Evolutionary conservation across 1,139 yeast species (phyloP).

Genomic region (Kazachstania sp.): DNA sequence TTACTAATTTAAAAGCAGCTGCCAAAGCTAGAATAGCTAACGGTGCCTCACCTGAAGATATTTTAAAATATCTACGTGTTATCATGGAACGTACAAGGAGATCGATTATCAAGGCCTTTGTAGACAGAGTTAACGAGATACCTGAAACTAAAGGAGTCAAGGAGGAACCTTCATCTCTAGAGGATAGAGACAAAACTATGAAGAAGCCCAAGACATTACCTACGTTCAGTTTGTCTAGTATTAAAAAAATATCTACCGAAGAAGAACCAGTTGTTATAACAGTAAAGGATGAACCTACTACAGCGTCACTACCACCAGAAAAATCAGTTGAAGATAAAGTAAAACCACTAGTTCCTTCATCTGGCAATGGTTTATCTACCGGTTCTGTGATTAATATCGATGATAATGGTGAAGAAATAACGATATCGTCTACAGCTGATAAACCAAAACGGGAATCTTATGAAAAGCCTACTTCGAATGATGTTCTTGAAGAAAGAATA

Average conservation of each 20-base stretch:
- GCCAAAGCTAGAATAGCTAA: constrained; percentile 29
- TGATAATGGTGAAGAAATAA: not conserved
- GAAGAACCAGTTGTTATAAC: not conserved
- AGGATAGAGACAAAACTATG: not conserved
- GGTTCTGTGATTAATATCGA: too few species aligned
- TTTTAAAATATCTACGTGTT: constrained; percentile 24
- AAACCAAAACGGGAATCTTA: not conserved
- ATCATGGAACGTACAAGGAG: constrained; percentile 32
- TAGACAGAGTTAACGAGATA: constrained; percentile 27
- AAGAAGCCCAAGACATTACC: constrained; percentile 14
- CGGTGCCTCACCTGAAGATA: constrained; percentile 29
- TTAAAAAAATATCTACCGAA: constrained; percentile 8
- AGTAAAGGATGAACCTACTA: not conserved
- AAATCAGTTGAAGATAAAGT: not conserved
- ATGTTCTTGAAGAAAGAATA: not conserved
- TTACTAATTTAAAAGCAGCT: constrained; percentile 29
- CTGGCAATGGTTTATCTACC: too few species aligned
- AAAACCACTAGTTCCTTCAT: not conserved
- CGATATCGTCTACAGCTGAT: too few species aligned
- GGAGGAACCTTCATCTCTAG: not conserved
- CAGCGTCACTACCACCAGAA: not conserved
- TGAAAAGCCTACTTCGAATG: not conserved
- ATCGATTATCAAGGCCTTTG: constrained; percentile 60
- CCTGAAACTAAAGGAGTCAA: not conserved
- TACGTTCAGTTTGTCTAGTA: constrained; percentile 18